Evolutionary conservation across 2,329 filamentous ascomycete species (phyloP), one percentile per base, ranked within the genome.

Genomic region (Botrytis deweyae): DNA sequence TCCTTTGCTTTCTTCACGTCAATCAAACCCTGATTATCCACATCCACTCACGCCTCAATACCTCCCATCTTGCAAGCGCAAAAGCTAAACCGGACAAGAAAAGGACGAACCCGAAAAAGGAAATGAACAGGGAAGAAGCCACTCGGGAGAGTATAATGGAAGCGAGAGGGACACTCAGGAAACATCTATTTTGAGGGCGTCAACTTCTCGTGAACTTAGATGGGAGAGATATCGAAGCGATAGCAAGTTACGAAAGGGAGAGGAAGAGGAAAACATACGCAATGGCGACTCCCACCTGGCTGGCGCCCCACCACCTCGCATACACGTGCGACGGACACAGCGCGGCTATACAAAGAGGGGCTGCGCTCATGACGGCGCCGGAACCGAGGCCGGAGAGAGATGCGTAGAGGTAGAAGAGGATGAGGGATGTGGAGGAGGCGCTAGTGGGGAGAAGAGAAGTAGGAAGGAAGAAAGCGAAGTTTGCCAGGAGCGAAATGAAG

Each of bases 291-390:
- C 79, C 67, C 6, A 73, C 74, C 70, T 80, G 80, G 20, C 72
- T 75, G 29, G 79, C 80, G 3, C 79, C 80, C 74, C 79, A 80
- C 49, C 73, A 80, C 29, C 78, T 76, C 0, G 78, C 80, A 75
- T 80, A 81, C 67, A 80, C 72, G 73, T 78, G 77, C 3, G 78
- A 78, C 22, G 77, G 77, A 71, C 80, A 81, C 9, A 81, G 73
- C 55, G 79, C 77, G 0, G 79, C 79, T 5, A 81, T 70, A 70
- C 79, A 81, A 0, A 80, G 78, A 0, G 80, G 79, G 3, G 78
- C 78, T 76, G 80, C 78, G 58, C 75, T 77, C 33, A 81, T 79
- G 58, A 80, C 78, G 46, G 79, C 78, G 16, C 79, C 80, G 49
- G 75, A 76, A 4, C 79, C 79, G 59, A 80, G 80, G 2, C 80